Conservation (phyloP, 2,329 filamentous ascomycete species). For the Penicillium nordicum region DNA sequence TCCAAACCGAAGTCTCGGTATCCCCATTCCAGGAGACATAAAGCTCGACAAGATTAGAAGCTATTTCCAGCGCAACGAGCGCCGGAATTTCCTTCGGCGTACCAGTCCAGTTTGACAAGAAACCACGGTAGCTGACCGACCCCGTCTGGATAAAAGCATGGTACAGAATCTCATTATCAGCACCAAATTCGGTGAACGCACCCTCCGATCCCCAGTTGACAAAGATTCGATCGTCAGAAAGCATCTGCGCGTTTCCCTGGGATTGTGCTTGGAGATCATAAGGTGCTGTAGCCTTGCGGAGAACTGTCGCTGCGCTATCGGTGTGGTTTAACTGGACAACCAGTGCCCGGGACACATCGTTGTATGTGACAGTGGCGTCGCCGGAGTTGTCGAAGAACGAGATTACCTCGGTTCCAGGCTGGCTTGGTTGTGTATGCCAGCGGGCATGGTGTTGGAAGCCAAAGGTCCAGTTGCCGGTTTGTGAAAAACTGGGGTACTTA, state of each 20-base stretch:
- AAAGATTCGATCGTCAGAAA: constrained; percentile 26
- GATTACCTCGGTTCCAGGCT: constrained; percentile 10
- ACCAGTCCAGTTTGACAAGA: constrained; percentile 38
- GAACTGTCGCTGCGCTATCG: not conserved
- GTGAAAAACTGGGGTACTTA: constrained; percentile 12
- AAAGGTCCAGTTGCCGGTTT: constrained; percentile 40
- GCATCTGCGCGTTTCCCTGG: constrained; percentile 30
- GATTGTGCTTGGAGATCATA: constrained; percentile 19
- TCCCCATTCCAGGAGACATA: constrained; percentile 9
- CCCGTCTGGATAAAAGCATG: constrained; percentile 34
- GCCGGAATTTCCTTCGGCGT: not conserved
- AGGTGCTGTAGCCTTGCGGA: constrained; percentile 12
- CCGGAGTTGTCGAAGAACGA: constrained; percentile 33
- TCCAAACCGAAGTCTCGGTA: constrained; percentile 1
- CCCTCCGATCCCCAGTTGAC: constrained; percentile 31
- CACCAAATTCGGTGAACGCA: constrained; percentile 20
- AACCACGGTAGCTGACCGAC: constrained; percentile 38
- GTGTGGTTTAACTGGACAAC: constrained; percentile 14
- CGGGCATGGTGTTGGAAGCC: constrained; percentile 26
- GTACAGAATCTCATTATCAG: constrained; percentile 31
- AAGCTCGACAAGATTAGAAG: not conserved
- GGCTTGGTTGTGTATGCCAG: not conserved
- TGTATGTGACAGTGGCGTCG: constrained; percentile 24
- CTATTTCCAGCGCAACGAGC: not conserved
- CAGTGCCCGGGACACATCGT: constrained; percentile 23